Evolutionary conservation across 208 protist genomes (phyloP), one percentile per base, ranked within the genome.

Genomic region (Leishmania mexicana): DNA sequence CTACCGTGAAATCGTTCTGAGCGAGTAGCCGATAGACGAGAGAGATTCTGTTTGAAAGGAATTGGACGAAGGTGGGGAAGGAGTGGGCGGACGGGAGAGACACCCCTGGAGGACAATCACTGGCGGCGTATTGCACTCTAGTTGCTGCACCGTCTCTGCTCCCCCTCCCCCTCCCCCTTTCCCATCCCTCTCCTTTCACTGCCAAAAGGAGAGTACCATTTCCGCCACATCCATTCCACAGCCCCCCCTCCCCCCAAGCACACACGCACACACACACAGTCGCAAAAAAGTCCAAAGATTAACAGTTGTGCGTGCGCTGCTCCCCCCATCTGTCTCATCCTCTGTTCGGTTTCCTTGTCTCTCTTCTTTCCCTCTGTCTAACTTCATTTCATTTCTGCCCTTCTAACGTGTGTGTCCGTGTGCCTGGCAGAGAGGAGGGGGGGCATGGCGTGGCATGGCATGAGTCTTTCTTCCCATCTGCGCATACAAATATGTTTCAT

Each of bases 1-100:
- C 54, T 95, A 95, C 88, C 94, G 92, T 45, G 92, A 97, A 70
- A 38, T 83, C 1, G 89, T 87, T 3, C 81, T 96, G 40, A 78
- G 64, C 53, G 67, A 60, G 68, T 85, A 57, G 73, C 51, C 11
- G 70, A 21, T 38, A 74, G 70, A 38, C 28, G 31, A 45, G 28
- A 31, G 45, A 53, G 19, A 0, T 65, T 74, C 3, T 79, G 65
- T 35, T 71, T 57, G 40, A 75, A 71, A 67, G 21, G 28, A 19
- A 54, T 75, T 13, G 40, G 40, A 47, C 31, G 31, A 68, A 40
- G 62, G 31, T 21, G 70, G 0, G 35, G 19, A 47, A 8, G 40
- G 5, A 3, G 38, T 11, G 38, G 11, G 42, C 15, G 17, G 7
- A 21, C 40, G 21, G 38, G 24, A 8, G 42, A 31, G 21, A 31